Evolutionary conservation across 2,329 filamentous ascomycete species (phyloP).

Genomic region (Fusarium falciforme): DNA sequence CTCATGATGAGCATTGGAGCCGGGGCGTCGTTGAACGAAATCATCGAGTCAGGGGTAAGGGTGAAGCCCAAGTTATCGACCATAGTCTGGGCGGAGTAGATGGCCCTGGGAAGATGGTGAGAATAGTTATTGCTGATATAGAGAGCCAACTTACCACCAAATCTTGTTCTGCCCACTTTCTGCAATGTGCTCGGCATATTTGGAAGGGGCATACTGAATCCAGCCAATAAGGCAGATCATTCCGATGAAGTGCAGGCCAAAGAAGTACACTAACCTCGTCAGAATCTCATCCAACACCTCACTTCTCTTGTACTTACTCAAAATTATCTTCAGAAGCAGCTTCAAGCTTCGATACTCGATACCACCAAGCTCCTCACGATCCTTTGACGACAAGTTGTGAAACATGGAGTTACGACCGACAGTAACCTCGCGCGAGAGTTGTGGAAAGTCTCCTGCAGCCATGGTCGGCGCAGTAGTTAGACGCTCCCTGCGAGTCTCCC

Average conservation of each 20-base stretch:
- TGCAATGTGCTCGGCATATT: slow-evolving; percentile 54
- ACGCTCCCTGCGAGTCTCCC: slow-evolving; percentile 31
- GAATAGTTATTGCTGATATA: neutral
- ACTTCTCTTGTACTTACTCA: slow-evolving; percentile 43
- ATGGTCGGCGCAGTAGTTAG: slow-evolving; percentile 22
- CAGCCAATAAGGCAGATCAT: slow-evolving; percentile 60
- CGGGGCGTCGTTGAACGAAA: slow-evolving; percentile 58
- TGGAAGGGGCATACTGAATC: slow-evolving; percentile 55
- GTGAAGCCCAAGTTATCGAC: slow-evolving; percentile 65
- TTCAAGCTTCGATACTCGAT: slow-evolving; percentile 64
- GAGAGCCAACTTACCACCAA: slow-evolving; percentile 59
- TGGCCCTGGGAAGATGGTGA: slow-evolving; percentile 50
- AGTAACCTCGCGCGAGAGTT: slow-evolving; percentile 56
- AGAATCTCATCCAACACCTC: neutral
- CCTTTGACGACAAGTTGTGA: slow-evolving; percentile 53
- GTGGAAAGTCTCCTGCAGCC: slow-evolving; percentile 47
- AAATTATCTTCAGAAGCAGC: slow-evolving; percentile 59
- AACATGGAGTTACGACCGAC: slow-evolving; percentile 61
- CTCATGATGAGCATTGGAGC: slow-evolving; percentile 60
- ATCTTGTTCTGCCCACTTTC: slow-evolving; percentile 53
- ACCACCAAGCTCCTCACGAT: slow-evolving; percentile 60
- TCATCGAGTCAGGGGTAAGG: slow-evolving; percentile 66
- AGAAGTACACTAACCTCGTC: slow-evolving; percentile 54
- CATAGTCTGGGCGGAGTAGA: slow-evolving; percentile 64
- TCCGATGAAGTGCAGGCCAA: slow-evolving; percentile 59